These are phyloP conservation scores for Avena eriantha DNA, from an alignment of 176 grass and related monocot genomes.

Conservation along the genomic window DNA sequence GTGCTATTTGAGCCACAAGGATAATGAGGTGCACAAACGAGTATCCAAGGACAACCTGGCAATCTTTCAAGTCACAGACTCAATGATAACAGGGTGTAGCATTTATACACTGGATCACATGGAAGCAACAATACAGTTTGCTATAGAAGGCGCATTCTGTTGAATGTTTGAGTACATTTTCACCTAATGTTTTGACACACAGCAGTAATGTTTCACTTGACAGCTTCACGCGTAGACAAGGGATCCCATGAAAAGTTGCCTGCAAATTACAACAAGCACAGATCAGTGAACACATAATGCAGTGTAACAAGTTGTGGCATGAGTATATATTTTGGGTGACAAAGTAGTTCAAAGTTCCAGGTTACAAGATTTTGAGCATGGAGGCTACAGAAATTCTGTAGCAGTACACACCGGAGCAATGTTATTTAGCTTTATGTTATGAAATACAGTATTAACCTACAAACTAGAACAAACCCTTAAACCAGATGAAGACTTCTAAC, in stretches of 20 bases:
- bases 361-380: background rate
- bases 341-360: background rate
- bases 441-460: background rate
- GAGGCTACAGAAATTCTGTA: background rate
- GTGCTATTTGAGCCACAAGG: background rate
- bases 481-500: background rate
- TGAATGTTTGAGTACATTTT: conserved; percentile 20
- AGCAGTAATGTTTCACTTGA: background rate
- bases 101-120: conserved; percentile 30
- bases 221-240: background rate
- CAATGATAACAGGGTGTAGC: conserved; percentile 2
- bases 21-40: background rate
- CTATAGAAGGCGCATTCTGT: background rate
- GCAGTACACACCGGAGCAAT: background rate
- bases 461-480: background rate
- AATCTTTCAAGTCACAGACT: background rate
- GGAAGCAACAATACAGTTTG: background rate
- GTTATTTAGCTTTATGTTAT: background rate
- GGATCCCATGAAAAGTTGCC: conserved; percentile 27
- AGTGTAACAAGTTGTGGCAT: background rate
- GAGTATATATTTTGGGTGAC: background rate
- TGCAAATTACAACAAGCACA: conserved; percentile 11
- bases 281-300: background rate
- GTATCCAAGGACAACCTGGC: background rate
- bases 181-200: background rate